Conservation (phyloP, 352 stramenopile genomes). For the Pseudoperonospora humuli region DNA sequence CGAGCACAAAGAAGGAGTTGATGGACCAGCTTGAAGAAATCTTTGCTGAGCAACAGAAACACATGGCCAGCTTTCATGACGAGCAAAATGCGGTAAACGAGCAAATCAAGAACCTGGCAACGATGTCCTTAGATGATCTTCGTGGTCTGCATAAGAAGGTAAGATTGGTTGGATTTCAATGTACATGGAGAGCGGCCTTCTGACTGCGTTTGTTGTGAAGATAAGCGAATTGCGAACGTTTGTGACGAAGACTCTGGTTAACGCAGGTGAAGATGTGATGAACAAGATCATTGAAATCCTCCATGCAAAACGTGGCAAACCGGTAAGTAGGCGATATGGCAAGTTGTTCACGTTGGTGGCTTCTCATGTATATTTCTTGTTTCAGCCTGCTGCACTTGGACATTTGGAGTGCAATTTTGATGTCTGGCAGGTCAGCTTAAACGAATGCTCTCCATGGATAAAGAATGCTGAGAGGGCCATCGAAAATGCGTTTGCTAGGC, state of each 20-base stretch:
- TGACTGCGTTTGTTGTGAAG: constrained; percentile 15
- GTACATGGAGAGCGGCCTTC: not conserved
- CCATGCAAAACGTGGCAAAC: constrained; percentile 21
- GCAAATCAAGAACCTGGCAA: constrained; percentile 15
- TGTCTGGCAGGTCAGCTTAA: constrained; percentile 34
- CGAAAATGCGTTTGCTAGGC: constrained; percentile 23
- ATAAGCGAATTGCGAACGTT: constrained; percentile 31
- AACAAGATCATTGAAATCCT: constrained; percentile 44
- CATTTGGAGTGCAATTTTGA: constrained; percentile 37
- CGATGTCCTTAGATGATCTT: constrained; percentile 23
- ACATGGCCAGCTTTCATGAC: constrained; percentile 27
- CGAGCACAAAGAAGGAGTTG: constrained; percentile 25
- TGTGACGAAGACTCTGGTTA: constrained; percentile 43
- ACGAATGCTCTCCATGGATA: constrained; percentile 50
- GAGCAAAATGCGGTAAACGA: constrained; percentile 17
- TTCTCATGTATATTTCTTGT: not conserved
- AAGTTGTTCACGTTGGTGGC: not conserved
- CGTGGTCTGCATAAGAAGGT: constrained; percentile 25
- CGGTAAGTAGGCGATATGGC: constrained; percentile 20
- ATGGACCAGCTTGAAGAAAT: constrained; percentile 32
- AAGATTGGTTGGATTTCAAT: not conserved
- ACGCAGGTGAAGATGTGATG: constrained; percentile 65
- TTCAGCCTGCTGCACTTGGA: constrained; percentile 16
- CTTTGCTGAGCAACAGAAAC: constrained; percentile 18
- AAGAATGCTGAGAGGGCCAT: constrained; percentile 24